Percentiles rank a stretch among this genome's conserved stretches.
Conservation (phyloP, 129 eudicot genomes). For the Daucus carota region DNA sequence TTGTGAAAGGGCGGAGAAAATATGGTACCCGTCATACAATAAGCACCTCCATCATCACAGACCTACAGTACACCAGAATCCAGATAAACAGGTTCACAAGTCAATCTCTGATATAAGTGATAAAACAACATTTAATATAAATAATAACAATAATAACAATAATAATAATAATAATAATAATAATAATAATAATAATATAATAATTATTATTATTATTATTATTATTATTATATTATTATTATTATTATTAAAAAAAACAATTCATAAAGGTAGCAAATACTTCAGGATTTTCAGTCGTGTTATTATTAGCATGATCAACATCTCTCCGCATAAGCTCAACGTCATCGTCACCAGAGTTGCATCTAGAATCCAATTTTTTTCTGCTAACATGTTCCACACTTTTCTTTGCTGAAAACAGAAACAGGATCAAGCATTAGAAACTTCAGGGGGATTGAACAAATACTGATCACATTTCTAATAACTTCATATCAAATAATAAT, state of each 20-base stretch:
- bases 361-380: conserved; percentile 42
- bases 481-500: neutral
- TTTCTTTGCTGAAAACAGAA: conserved; percentile 37
- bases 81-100: neutral
- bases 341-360: conserved; percentile 29
- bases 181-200: neutral
- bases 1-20: conserved; percentile 87
- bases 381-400: conserved; percentile 37
- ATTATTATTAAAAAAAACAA: neutral
- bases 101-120: neutral
- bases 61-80: conserved; percentile 24
- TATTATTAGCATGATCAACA: conserved; percentile 28
- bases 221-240: neutral
- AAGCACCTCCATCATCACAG: conserved; percentile 30
- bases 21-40: conserved; percentile 49
- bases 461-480: neutral
- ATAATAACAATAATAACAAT: neutral
- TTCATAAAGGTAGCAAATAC: conserved; percentile 19
- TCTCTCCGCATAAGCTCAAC: conserved; percentile 22
- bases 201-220: neutral
- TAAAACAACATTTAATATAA: neutral
- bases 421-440: conserved; percentile 16
- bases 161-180: neutral
- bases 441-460: neutral
- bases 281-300: conserved; percentile 27